Base-by-base conservation (phyloP, 345 rosid species). In the Rhodomyrtus tomentosa region DNA sequence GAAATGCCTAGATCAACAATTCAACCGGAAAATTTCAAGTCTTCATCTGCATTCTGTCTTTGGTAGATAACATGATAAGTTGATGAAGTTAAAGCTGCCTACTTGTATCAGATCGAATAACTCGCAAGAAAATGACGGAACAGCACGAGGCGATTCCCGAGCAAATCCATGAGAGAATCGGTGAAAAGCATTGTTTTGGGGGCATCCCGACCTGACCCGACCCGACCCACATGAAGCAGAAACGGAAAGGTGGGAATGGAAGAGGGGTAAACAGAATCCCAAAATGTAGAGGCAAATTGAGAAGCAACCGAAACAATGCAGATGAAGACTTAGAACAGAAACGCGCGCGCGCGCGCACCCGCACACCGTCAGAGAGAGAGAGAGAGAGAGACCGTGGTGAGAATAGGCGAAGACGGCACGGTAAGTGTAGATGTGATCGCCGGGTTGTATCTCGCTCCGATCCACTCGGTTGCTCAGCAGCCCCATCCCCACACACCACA, bases 361-460 rank as follows among this genome's bases (percentile, higher is more conserved):
- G 7, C 45, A 42, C 45, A 42, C 45, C 45, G 45, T 6, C 45
- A 42, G 52, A 8, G 81, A 50, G 87, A 74, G 68, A 80, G 49
- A 55, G 80, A 74, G 20, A 86, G 80, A 72, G 55, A 24, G 88
- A 97, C 99, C 99, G 51, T 97, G 99, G 87, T 97, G 99, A 88
- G 99, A 96, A 88, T 97, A 96, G 85, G 99, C 84, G 89, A 96
- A 97, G 55, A 97, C 91, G 58, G 98, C 99, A 87, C 98, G 91
- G 92, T 97, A 97, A 90, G 98, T 93, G 91, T 97, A 97, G 90
- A 97, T 93, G 84, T 97, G 99, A 89, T 95, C 98, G 50, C 99
- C 99, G 48, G 99, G 88, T 55, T 88, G 93, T 89, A 97, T 85
- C 88, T 93, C 98, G 88, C 86, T 88, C 85, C 93, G 92, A 87